These are phyloP conservation scores for Schrenkiella parvula DNA, from an alignment of 345 rosid species.

Conservation along the genomic window DNA sequence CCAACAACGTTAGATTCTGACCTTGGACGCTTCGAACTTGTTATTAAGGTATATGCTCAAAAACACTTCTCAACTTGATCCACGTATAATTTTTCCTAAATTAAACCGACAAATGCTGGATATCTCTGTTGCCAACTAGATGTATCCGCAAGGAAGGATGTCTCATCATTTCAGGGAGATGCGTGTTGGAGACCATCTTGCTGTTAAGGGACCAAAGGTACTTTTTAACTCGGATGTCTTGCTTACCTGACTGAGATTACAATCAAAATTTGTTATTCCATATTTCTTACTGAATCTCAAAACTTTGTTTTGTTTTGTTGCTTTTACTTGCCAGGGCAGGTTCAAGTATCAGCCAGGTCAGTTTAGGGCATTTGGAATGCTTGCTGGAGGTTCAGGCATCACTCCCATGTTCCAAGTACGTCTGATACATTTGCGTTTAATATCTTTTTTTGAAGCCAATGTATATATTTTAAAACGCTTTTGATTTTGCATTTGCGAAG, in stretches of 20 bases:
- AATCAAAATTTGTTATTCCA: neutral
- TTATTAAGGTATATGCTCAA: slow-evolving; percentile 62
- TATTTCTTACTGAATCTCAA: slow-evolving; percentile 7
- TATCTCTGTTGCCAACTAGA: slow-evolving; percentile 39
- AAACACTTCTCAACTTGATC: slow-evolving; percentile 4
- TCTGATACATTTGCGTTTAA: neutral
- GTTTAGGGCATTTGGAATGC: slow-evolving; percentile 95
- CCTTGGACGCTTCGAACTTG: slow-evolving; percentile 77
- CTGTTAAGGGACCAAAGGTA: slow-evolving; percentile 99
- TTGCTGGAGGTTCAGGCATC: slow-evolving; percentile 99
- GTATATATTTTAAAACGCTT: neutral
- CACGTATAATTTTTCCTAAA: neutral
- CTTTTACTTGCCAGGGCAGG: slow-evolving; percentile 62
- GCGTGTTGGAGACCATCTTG: slow-evolving; percentile 73
- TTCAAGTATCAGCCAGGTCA: slow-evolving; percentile 83
- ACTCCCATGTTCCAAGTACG: slow-evolving; percentile 98
- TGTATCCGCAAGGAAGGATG: slow-evolving; percentile 99
- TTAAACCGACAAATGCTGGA: neutral
- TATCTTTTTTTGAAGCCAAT: neutral
- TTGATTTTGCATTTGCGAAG: slow-evolving; percentile 31
- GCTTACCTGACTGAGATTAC: neutral
- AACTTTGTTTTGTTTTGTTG: neutral
- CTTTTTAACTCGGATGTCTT: neutral
- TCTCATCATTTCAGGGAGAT: slow-evolving; percentile 98
- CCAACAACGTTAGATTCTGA: slow-evolving; percentile 96